Evolutionary conservation across 352 stramenopile species (phyloP), one percentile per base, ranked within the genome.

Genomic region (Phytopythium chamaehyphon): DNA sequence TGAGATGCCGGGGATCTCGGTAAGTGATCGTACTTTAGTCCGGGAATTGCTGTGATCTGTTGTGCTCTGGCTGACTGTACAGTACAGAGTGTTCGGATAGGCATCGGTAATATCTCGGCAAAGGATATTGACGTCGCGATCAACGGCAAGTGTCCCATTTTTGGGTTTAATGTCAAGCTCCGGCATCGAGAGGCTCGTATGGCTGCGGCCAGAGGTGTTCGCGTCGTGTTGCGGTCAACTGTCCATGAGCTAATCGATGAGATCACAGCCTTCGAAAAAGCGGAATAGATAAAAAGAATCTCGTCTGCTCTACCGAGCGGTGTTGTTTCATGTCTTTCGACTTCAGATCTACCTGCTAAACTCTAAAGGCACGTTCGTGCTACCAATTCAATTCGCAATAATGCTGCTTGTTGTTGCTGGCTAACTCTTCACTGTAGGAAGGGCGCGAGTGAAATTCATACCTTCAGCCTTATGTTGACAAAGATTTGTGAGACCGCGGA

Each of bases 71-170:
- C 35, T 35, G 40, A 23, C 22, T 53, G 21, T 18, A 51, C 10
- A 33, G 28, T 33, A 35, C 31, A 91, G 78, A 93, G 81, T 49
- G 81, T 79, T 5, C 76, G 81, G 23, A 69, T 93, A 23, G 83
- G 83, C 21, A 90, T 93, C 50, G 83, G 83, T 39, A 73, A 88
- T 51, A 84, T 93, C 50, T 83, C 83, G 5, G 66, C 64, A 1
- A 79, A 80, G 52, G 83, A 93, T 53, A 88, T 93, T 33, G 83
- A 93, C 42, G 77, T 88, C 12, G 80, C 80, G 18, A 87, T 88
- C 59, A 86, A 86, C 56, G 64, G 73, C 57, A 73, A 88, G 47
- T 93, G 83, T 35, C 83, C 81, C 39, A 93, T 93, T 57, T 91
- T 89, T 26, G 83, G 78, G 28, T 93, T 93, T 52, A 90, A 90